phyloP scores from a whole-genome alignment of 2,329 filamentous ascomycete species.

The Cyphellophora attinorum region DNA sequence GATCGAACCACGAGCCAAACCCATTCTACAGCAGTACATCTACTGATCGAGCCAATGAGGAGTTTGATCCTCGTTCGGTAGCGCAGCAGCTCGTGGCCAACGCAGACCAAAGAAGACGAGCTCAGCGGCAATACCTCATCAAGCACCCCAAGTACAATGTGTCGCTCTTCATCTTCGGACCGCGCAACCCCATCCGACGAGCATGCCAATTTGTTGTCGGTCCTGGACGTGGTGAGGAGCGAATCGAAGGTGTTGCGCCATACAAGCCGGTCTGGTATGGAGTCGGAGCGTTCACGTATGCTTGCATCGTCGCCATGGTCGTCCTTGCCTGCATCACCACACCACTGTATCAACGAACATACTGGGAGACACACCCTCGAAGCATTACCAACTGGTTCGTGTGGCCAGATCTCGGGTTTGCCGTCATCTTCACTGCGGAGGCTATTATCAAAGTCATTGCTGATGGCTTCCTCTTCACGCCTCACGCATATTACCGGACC shows the following conservation, averaged over 20 bases:
- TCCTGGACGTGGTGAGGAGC: constrained; percentile 74
- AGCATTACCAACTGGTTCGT: constrained; percentile 80
- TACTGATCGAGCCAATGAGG: constrained; percentile 60
- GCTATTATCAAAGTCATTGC: constrained; percentile 87
- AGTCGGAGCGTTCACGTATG: constrained; percentile 90
- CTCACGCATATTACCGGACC: constrained; percentile 92
- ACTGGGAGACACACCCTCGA: constrained; percentile 55
- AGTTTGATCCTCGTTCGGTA: constrained; percentile 75
- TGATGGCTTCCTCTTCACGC: constrained; percentile 92
- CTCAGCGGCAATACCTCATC: constrained; percentile 81
- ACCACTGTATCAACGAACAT: constrained; percentile 83
- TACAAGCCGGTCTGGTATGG: constrained; percentile 85
- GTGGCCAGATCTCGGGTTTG: constrained; percentile 86
- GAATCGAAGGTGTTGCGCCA: constrained; percentile 81
- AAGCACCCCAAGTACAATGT: constrained; percentile 88
- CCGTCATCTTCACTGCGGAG: constrained; percentile 74
- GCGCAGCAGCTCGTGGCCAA: constrained; percentile 83
- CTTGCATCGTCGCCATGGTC: constrained; percentile 95
- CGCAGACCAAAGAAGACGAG: constrained; percentile 70
- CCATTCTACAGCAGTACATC: constrained; percentile 86
- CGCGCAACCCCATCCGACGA: constrained; percentile 66
- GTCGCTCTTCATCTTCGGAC: constrained; percentile 76
- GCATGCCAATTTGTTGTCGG: constrained; percentile 85
- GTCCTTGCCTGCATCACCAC: constrained; percentile 88
- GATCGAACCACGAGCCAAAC: constrained; percentile 68